Percentiles rank a stretch among this genome's conserved stretches.
Evolutionary conservation across 2,329 filamentous ascomycete genomes (phyloP).

Genomic region (Aspergillus felis): DNA sequence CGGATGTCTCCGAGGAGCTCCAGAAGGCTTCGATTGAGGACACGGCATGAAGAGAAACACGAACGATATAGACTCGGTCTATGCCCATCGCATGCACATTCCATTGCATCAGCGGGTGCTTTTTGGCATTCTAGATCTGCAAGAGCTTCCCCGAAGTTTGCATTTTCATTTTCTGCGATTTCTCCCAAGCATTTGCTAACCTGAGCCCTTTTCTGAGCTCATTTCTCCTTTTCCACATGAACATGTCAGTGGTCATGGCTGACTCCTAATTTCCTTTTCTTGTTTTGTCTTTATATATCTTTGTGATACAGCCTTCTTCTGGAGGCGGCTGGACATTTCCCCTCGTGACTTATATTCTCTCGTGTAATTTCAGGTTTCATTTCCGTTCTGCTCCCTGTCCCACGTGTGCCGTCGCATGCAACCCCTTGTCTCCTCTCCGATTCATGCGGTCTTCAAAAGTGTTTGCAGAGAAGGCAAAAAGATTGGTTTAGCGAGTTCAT

Average conservation of each 20-base stretch:
- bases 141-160: slow-evolving; percentile 14
- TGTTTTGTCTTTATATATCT: slow-evolving; percentile 1
- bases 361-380: slow-evolving; percentile 2
- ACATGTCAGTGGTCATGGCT: not conserved
- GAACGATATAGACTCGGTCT: slow-evolving; percentile 7
- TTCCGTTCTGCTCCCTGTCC: not conserved
- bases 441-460: slow-evolving; percentile 1
- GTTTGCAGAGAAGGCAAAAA: slow-evolving; percentile 7
- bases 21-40: slow-evolving; percentile 60
- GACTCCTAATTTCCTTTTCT: not conserved
- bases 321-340: not conserved
- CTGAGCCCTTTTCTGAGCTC: not conserved
- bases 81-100: slow-evolving; percentile 1
- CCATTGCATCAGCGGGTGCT: slow-evolving; percentile 16
- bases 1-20: slow-evolving; percentile 57
- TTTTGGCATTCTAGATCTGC: slow-evolving; percentile 16
- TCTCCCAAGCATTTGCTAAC: not conserved
- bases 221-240: not conserved
- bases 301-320: slow-evolving; percentile 2
- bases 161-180: slow-evolving; percentile 14
- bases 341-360: slow-evolving; percentile 10
- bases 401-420: not conserved
- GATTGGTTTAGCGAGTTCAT: slow-evolving; percentile 8
- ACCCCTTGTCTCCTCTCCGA: not conserved
- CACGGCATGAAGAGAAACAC: slow-evolving; percentile 28